Evolutionary conservation across 2,329 filamentous ascomycete species (phyloP).

Genomic region (Fusarium praegraminearum): DNA sequence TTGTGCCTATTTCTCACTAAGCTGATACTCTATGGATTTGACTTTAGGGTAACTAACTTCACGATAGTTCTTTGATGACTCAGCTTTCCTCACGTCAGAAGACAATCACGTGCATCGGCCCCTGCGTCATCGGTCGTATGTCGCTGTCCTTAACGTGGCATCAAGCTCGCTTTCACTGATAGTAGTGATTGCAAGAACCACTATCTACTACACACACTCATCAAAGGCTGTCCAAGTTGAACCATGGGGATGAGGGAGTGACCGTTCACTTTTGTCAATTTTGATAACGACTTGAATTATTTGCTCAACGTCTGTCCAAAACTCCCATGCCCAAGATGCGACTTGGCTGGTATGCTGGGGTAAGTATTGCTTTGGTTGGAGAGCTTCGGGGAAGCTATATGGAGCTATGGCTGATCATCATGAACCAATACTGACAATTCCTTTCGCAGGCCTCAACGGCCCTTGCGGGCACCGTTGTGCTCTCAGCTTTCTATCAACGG

Average conservation of each 20-base stretch:
- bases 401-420: slow-evolving; percentile 39
- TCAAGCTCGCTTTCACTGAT: slow-evolving; percentile 39
- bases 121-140: slow-evolving; percentile 47
- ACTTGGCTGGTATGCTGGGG: slow-evolving; percentile 70
- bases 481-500: slow-evolving; percentile 93
- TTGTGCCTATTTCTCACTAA: slow-evolving; percentile 8
- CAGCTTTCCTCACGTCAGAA: slow-evolving; percentile 12
- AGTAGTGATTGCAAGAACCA: slow-evolving; percentile 11
- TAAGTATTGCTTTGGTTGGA: slow-evolving; percentile 55
- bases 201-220: slow-evolving; percentile 17
- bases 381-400: slow-evolving; percentile 42
- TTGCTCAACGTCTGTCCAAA: slow-evolving; percentile 4
- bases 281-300: slow-evolving; percentile 28
- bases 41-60: slow-evolving; percentile 38
- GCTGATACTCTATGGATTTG: slow-evolving; percentile 1
- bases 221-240: slow-evolving; percentile 25
- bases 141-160: slow-evolving; percentile 49
- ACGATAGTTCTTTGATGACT: not conserved
- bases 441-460: slow-evolving; percentile 77
- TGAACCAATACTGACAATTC: slow-evolving; percentile 36
- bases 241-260: slow-evolving; percentile 44
- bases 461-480: slow-evolving; percentile 83
- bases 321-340: slow-evolving; percentile 63
- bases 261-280: slow-evolving; percentile 27
- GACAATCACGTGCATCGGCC: slow-evolving; percentile 42